Evolutionary conservation across 352 stramenopile species (phyloP).

Genomic region (Globisporangium polare): DNA sequence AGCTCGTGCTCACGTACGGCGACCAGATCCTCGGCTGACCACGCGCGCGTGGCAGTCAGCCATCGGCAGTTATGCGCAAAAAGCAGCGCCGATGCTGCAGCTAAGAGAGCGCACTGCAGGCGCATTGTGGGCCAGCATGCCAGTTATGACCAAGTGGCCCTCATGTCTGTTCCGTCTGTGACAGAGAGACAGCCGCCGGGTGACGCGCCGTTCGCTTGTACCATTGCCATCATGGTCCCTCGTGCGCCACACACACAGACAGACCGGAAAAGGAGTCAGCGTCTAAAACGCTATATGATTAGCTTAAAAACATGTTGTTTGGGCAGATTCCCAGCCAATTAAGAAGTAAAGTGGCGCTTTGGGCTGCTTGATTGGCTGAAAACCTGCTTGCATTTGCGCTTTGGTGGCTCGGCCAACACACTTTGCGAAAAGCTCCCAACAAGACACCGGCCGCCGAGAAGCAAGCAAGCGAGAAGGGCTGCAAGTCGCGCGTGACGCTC

Average conservation of each 20-base stretch:
- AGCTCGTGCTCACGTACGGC: constrained; percentile 71
- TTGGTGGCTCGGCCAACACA: not conserved
- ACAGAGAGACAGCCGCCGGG: not conserved
- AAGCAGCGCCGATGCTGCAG: no score
- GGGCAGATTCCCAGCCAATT: no score
- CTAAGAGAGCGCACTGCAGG: not conserved
- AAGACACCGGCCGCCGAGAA: not conserved
- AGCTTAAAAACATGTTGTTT: constrained; percentile 8
- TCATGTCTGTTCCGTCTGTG: not conserved
- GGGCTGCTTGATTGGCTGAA: constrained; percentile 5
- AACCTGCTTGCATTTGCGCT: not conserved
- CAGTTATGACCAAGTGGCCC: not conserved
- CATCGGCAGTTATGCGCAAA: no score
- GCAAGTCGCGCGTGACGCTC: not conserved
- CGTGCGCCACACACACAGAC: not conserved
- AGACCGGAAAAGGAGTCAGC: not conserved
- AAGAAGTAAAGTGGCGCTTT: no score
- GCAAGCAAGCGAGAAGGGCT: not conserved
- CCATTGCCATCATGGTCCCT: not conserved
- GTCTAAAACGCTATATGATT: constrained; percentile 10
- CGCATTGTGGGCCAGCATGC: not conserved
- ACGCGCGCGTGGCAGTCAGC: not conserved
- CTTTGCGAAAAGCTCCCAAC: not conserved
- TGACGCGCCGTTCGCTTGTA: not conserved
- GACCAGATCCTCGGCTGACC: constrained; percentile 46